A percentile compares a stretch with the other conserved stretches of the same genome.
Conservation (phyloP, 2,329 filamentous ascomycete species). For the Nemania sp. region DNA sequence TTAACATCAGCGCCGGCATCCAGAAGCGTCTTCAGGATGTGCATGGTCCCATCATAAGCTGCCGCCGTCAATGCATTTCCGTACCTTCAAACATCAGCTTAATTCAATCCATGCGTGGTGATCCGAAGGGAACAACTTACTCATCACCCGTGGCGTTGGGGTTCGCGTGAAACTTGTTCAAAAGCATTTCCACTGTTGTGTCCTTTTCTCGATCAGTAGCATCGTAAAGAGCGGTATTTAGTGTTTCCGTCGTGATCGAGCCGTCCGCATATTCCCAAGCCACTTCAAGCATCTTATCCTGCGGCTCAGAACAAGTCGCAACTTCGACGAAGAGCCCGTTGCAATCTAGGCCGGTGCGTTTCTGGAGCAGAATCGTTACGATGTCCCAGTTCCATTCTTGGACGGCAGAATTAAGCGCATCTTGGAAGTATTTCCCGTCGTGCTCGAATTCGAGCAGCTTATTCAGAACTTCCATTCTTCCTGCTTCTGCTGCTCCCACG, state of each 20-base stretch:
- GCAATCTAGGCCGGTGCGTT: constrained; percentile 39
- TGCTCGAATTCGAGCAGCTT: constrained; percentile 44
- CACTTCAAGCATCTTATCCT: constrained; percentile 42
- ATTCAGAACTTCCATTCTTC: constrained; percentile 47
- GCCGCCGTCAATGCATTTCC: constrained; percentile 45
- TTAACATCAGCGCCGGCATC: constrained; percentile 42
- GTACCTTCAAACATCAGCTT: constrained; percentile 31
- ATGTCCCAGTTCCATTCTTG: constrained; percentile 45
- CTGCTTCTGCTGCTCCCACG: constrained; percentile 43
- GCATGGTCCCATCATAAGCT: constrained; percentile 43
- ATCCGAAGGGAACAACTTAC: constrained; percentile 33
- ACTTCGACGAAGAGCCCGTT: constrained; percentile 41
- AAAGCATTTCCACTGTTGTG: constrained; percentile 42
- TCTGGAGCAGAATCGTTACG: constrained; percentile 41
- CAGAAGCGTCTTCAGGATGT: constrained; percentile 40
- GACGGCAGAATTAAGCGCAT: constrained; percentile 40
- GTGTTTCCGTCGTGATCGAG: constrained; percentile 37
- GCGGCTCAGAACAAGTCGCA: constrained; percentile 40
- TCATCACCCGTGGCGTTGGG: constrained; percentile 45
- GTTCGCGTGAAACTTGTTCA: constrained; percentile 41
- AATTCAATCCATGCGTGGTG: no score
- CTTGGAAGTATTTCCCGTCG: constrained; percentile 38
- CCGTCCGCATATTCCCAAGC: constrained; percentile 45
- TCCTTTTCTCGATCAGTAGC: constrained; percentile 46
- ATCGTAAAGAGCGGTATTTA: constrained; percentile 43